These are phyloP conservation scores for Fimicolochytrium jonesii DNA, from an alignment of 192 early-diverging fungal species.

Conservation along the genomic window DNA sequence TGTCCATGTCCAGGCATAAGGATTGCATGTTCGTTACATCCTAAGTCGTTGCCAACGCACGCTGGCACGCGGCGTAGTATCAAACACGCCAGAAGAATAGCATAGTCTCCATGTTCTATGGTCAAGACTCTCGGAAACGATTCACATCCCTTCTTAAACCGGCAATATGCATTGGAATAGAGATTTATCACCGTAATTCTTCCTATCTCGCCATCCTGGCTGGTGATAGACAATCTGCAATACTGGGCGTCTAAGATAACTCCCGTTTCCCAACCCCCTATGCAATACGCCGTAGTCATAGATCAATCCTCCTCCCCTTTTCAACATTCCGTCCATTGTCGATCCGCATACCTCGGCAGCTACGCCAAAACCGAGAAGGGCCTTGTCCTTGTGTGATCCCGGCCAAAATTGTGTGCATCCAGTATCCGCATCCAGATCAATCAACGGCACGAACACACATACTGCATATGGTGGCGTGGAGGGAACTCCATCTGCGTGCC, in stretches of 20 bases:
- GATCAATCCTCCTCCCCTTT: conserved; percentile 1
- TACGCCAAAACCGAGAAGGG: conserved; percentile 16
- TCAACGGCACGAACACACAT: conserved; percentile 17
- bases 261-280: conserved; percentile 13
- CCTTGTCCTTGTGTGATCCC: neutral
- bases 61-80: no score
- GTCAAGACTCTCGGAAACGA: no score
- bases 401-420: conserved; percentile 25
- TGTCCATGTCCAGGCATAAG: no score
- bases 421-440: neutral
- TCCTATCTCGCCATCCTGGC: conserved; percentile 8
- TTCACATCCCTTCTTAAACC: no score
- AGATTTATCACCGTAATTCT: conserved; percentile 12
- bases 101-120: no score
- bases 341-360: conserved; percentile 24
- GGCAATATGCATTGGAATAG: no score
- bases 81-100: no score
- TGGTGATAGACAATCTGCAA: conserved; percentile 19
- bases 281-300: conserved; percentile 20
- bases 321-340: conserved; percentile 13
- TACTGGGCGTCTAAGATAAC: neutral
- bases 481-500: conserved; percentile 23
- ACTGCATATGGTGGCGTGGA: conserved; percentile 3
- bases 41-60: no score
- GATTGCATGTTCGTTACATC: no score